Conservation (phyloP, 306 rosid genomes). For the Aeschynomene evenia region DNA sequence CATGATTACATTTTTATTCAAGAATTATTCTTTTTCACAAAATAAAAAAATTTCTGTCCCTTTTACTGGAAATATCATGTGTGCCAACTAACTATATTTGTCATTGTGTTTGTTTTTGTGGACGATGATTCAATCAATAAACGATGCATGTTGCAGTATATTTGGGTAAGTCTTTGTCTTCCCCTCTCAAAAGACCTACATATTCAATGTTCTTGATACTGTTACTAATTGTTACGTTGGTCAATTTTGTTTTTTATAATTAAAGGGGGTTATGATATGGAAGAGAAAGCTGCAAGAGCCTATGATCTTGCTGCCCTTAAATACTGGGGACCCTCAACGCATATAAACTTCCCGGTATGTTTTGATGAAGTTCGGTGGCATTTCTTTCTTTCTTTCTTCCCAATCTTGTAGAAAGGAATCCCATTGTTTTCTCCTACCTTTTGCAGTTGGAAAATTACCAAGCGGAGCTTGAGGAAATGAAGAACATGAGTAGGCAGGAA, state of each 20-base stretch:
- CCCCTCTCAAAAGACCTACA: no score
- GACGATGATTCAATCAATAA: conserved; percentile 44
- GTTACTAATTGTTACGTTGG: background rate
- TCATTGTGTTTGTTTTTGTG: conserved; percentile 35
- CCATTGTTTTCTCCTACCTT: background rate
- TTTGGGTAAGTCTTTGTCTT: conserved; percentile 56
- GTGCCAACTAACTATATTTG: conserved; percentile 43
- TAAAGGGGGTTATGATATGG: conserved; percentile 99
- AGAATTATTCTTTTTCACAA: background rate
- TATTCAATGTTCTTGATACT: background rate
- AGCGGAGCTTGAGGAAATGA: conserved; percentile 77
- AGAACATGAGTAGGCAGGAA: conserved; percentile 93
- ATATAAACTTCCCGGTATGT: conserved; percentile 81
- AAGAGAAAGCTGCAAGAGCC: conserved; percentile 98
- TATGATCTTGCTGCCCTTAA: conserved; percentile 97
- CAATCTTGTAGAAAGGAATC: background rate
- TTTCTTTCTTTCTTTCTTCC: background rate
- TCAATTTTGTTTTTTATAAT: conserved; percentile 6
- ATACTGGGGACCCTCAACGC: conserved; percentile 96
- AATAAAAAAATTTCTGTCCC: conserved; percentile 33
- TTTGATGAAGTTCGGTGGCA: background rate
- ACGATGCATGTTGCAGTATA: conserved; percentile 60
- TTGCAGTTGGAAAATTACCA: conserved; percentile 76
- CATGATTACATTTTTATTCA: background rate
- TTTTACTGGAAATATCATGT: conserved; percentile 34